These are phyloP conservation scores for Meira miltonrushii DNA, from an alignment of 1,284 basidiomycete genomes.

Conservation along the genomic window DNA sequence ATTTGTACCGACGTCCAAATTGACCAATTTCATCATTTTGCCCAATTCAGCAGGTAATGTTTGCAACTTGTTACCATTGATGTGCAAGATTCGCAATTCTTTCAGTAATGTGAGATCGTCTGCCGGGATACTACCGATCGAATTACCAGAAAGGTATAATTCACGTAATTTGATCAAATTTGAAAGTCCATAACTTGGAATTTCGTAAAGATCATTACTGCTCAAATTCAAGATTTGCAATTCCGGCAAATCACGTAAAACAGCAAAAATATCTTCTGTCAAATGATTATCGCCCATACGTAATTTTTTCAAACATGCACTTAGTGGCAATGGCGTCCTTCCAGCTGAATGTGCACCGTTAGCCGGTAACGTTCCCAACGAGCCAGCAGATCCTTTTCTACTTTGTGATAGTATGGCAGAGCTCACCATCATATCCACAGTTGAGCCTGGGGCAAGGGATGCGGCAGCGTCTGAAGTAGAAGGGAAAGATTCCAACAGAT, in stretches of 20 bases:
- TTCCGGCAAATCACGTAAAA: conserved; percentile 63
- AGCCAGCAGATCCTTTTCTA: conserved; percentile 14
- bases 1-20: conserved; percentile 92
- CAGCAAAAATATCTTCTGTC: conserved; percentile 73
- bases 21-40: conserved; percentile 71
- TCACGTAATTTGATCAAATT: conserved; percentile 69
- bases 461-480: conserved; percentile 37
- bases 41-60: conserved; percentile 86
- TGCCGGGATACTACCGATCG: conserved; percentile 79
- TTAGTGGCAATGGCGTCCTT: conserved; percentile 65
- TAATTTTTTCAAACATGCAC: conserved; percentile 63
- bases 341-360: conserved; percentile 15
- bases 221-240: conserved; percentile 76
- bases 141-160: conserved; percentile 89
- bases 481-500: conserved; percentile 71
- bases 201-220: conserved; percentile 90
- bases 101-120: conserved; percentile 54
- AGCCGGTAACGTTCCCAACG: neutral
- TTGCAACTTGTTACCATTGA: conserved; percentile 92
- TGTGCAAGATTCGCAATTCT: conserved; percentile 60
- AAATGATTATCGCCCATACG: conserved; percentile 86
- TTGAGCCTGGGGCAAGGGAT: conserved; percentile 52
- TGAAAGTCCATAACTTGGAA: conserved; percentile 66
- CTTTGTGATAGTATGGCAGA: conserved; percentile 1
- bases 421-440: neutral